Evolutionary conservation across 495 filamentous ascomycete species (phyloP).

Genomic region (Neurospora terricola): DNA sequence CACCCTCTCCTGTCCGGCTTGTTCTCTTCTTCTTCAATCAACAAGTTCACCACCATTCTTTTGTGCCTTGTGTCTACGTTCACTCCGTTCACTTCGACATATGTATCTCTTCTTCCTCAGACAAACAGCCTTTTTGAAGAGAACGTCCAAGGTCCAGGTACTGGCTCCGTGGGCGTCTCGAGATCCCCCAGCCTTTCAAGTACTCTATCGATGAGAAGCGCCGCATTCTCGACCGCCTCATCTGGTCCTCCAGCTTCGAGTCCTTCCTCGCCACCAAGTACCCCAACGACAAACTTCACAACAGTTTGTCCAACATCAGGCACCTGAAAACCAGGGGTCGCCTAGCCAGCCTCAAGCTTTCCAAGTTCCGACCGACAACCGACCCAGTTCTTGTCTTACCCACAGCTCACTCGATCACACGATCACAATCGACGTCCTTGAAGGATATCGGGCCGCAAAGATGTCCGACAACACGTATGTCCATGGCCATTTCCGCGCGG

Average conservation of each 20-base stretch:
- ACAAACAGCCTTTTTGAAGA: not conserved
- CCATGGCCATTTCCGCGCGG: too few species aligned
- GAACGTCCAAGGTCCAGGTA: constrained; percentile 20
- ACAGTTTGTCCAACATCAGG: not conserved
- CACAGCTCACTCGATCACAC: constrained; percentile 11
- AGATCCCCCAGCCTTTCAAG: constrained; percentile 87
- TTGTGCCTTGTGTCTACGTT: not conserved
- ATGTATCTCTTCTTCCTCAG: not conserved
- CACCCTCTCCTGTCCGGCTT: not conserved
- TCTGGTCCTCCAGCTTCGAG: constrained; percentile 97
- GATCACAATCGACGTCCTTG: constrained; percentile 23
- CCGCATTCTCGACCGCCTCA: constrained; percentile 89
- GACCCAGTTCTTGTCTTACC: constrained; percentile 23
- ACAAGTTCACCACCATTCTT: not conserved
- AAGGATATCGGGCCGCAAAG: constrained; percentile 15
- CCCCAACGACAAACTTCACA: constrained; percentile 77
- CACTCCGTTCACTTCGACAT: not conserved
- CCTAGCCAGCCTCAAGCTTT: not conserved
- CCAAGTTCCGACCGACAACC: constrained; percentile 5
- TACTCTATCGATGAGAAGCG: constrained; percentile 97
- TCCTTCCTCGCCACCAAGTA: constrained; percentile 90
- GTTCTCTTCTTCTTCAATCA: not conserved
- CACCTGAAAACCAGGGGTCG: not conserved
- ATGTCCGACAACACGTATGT: too few species aligned
- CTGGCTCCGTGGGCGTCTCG: constrained; percentile 89